Percentiles rank a stretch among this genome's conserved stretches.
These are phyloP conservation scores for Cryptosporidium ubiquitum DNA, from an alignment of 169 alveolate species.

Conservation along the genomic window DNA sequence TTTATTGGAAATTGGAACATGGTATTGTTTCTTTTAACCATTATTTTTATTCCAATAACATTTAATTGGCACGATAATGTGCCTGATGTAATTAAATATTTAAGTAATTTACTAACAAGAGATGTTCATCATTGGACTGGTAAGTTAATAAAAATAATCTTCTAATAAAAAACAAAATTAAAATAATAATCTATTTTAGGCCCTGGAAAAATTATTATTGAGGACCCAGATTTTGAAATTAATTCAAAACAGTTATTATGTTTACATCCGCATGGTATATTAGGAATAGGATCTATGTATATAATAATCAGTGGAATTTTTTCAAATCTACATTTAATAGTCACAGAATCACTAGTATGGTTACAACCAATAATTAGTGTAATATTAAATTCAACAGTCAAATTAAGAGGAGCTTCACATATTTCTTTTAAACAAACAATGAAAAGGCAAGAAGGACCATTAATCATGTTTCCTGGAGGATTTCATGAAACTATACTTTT, in stretches of 20 bases:
- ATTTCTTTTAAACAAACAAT: slow-evolving; percentile 34
- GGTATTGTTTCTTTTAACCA: background rate
- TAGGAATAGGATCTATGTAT: slow-evolving; percentile 59
- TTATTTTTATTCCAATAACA: slow-evolving; percentile 9
- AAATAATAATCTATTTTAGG: background rate
- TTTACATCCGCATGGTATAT: slow-evolving; percentile 67
- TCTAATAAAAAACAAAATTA: background rate
- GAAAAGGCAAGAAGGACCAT: slow-evolving; percentile 60
- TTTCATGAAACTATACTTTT: slow-evolving; percentile 63
- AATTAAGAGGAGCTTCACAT: slow-evolving; percentile 64
- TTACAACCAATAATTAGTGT: slow-evolving; percentile 55
- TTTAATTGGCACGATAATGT: slow-evolving; percentile 19
- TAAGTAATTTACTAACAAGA: slow-evolving; percentile 20
- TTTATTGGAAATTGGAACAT: slow-evolving; percentile 12
- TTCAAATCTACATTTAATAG: slow-evolving; percentile 29
- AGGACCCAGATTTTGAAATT: slow-evolving; percentile 47
- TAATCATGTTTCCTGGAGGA: slow-evolving; percentile 72
- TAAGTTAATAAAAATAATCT: slow-evolving; percentile 14
- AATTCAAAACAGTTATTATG: slow-evolving; percentile 45
- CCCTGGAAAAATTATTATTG: slow-evolving; percentile 51
- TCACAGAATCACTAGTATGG: slow-evolving; percentile 66
- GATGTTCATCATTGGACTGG: slow-evolving; percentile 70
- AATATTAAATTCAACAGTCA: slow-evolving; percentile 40
- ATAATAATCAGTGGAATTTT: slow-evolving; percentile 22
- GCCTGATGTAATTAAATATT: slow-evolving; percentile 8